A percentile compares a stretch with the other conserved stretches of the same genome.
Conservation (phyloP, 2,329 filamentous ascomycete species). For the Alternaria sp. region DNA sequence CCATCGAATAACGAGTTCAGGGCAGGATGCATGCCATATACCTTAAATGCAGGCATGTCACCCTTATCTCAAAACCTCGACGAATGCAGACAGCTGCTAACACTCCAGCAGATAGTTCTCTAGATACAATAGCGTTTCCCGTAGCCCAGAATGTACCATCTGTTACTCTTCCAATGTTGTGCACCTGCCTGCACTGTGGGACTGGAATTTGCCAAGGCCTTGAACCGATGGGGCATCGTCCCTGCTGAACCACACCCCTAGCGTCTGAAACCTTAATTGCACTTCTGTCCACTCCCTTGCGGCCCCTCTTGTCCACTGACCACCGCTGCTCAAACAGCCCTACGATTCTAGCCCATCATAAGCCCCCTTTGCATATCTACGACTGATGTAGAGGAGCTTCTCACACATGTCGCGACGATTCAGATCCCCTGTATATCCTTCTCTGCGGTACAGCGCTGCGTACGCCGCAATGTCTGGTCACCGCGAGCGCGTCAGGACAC, state of each 20-base stretch:
- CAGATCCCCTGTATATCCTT: not conserved
- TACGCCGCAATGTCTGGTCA: not conserved
- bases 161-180: not conserved
- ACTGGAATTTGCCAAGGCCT: slow-evolving; percentile 20
- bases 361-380: not conserved
- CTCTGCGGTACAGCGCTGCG: not conserved
- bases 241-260: slow-evolving; percentile 17
- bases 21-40: not conserved
- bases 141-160: slow-evolving; percentile 3
- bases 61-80: not conserved
- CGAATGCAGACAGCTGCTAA: slow-evolving; percentile 5
- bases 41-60: slow-evolving; percentile 6
- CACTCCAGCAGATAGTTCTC: slow-evolving; percentile 7
- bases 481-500: not conserved
- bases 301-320: slow-evolving; percentile 4
- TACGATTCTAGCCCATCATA: not conserved
- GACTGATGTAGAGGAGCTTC: not conserved
- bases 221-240: slow-evolving; percentile 13
- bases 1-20: not conserved
- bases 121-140: not conserved
- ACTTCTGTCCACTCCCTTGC: slow-evolving; percentile 18
- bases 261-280: slow-evolving; percentile 29
- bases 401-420: not conserved
- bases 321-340: slow-evolving; percentile 7
- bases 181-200: not conserved